Percentiles rank a stretch among this genome's conserved stretches.
These are phyloP conservation scores for Chaetomium sp. DNA, from an alignment of 2,329 filamentous ascomycete genomes.

Conservation along the genomic window DNA sequence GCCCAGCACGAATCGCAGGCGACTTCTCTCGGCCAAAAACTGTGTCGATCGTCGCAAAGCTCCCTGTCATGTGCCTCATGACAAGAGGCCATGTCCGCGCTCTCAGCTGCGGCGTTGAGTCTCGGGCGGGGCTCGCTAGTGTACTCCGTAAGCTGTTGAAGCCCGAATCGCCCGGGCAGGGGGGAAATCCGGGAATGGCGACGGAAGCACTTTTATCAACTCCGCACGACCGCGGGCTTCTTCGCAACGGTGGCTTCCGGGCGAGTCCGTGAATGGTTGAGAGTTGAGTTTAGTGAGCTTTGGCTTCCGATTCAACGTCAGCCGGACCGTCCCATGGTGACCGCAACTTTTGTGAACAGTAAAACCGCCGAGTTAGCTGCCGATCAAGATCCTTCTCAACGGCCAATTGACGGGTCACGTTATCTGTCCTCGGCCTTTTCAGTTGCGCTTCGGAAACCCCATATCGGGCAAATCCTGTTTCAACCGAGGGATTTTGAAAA, in stretches of 20 bases:
- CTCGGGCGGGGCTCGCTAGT: conserved; percentile 14
- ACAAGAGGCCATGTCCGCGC: conserved; percentile 10
- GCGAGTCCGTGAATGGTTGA: not conserved
- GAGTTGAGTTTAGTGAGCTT: not conserved
- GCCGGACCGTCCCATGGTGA: conserved; percentile 20
- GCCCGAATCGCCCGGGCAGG: not conserved
- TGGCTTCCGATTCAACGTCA: conserved; percentile 5
- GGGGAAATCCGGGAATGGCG: too few species aligned
- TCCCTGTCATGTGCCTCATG: conserved; percentile 17
- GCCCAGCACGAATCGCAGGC: not conserved
- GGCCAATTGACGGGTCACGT: conserved; percentile 6
- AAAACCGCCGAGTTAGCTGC: conserved; percentile 9
- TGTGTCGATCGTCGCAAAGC: conserved; percentile 6
- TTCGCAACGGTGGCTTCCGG: too few species aligned
- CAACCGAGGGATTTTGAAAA: not conserved
- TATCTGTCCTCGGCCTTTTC: too few species aligned
- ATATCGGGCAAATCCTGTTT: not conserved
- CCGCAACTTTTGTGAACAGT: conserved; percentile 8
- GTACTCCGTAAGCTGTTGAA: not conserved
- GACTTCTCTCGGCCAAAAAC: not conserved
- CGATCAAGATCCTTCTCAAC: conserved; percentile 12
- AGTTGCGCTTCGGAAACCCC: conserved; percentile 3
- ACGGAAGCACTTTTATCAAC: too few species aligned
- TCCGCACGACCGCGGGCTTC: too few species aligned
- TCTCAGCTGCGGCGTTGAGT: conserved; percentile 4